Conservation (phyloP, 2,329 filamentous ascomycete species). For the Orbilia quercus region DNA sequence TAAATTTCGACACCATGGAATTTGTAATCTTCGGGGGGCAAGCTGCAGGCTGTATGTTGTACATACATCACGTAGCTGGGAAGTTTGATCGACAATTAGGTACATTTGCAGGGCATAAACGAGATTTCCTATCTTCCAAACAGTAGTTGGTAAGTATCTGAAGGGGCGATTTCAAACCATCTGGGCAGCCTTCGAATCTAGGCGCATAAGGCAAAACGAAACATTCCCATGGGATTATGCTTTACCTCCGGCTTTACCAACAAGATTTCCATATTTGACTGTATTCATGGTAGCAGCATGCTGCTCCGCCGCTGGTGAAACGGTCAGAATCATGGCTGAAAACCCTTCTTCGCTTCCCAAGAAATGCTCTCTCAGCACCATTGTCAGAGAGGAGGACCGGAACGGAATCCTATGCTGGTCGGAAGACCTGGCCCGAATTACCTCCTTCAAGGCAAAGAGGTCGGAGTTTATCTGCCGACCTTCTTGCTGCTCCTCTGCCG, state of each 20-base stretch:
- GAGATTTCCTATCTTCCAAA: no score
- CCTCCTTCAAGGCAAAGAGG: slow-evolving; percentile 65
- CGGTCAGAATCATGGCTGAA: slow-evolving; percentile 64
- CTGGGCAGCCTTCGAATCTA: background rate
- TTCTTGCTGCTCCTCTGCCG: slow-evolving; percentile 63
- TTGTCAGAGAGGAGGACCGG: slow-evolving; percentile 64
- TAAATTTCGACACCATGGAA: no score
- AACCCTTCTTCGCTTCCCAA: slow-evolving; percentile 58
- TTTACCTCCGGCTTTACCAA: slow-evolving; percentile 61
- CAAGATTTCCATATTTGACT: slow-evolving; percentile 64
- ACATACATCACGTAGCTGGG: no score
- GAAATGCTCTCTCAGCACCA: slow-evolving; percentile 65
- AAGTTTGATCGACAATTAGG: no score
- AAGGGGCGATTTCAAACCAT: no score
- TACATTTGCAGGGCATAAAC: no score
- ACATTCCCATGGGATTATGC: background rate
- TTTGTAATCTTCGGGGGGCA: no score
- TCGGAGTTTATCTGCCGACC: slow-evolving; percentile 66
- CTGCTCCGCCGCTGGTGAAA: slow-evolving; percentile 63
- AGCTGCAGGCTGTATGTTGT: no score
- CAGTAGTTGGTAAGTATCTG: no score
- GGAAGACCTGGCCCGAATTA: slow-evolving; percentile 64
- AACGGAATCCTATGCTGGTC: slow-evolving; percentile 64
- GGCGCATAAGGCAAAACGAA: no score
- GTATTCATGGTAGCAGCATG: slow-evolving; percentile 65